Percentiles rank a stretch among this genome's conserved stretches.
phyloP scores from a whole-genome alignment of 768 basidiomycete species.

The Dentipellis fragilis region DNA sequence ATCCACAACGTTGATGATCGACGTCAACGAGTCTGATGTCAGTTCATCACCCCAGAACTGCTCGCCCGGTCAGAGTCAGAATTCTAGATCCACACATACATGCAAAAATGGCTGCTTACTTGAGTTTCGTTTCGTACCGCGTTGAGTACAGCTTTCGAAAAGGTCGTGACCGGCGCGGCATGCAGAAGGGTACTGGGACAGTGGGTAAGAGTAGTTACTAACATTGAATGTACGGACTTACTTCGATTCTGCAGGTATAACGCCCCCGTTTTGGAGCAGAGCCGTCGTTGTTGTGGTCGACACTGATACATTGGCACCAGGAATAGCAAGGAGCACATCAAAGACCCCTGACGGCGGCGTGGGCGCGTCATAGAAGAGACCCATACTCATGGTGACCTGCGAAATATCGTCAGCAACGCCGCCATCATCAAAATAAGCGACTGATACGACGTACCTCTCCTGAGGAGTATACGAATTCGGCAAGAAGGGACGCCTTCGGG shows the following conservation, averaged over 20 bases:
- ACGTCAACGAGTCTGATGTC: conserved; percentile 27
- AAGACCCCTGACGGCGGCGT: conserved; percentile 38
- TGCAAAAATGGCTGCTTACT: conserved; percentile 15
- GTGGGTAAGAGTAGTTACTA: not conserved
- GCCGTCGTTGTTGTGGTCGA: conserved; percentile 32
- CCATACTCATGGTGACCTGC: conserved; percentile 21
- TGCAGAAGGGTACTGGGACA: not conserved
- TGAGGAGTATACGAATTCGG: not conserved
- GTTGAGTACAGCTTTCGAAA: conserved; percentile 17
- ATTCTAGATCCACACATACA: not conserved
- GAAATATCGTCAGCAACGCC: not conserved
- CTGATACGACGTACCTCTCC: not conserved
- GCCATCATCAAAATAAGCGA: not conserved
- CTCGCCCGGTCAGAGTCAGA: not conserved
- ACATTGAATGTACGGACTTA: not conserved
- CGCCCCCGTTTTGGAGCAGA: conserved; percentile 21
- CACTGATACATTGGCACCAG: conserved; percentile 23
- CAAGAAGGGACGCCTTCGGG: not conserved
- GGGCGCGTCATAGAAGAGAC: conserved; percentile 54
- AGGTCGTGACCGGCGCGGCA: not conserved
- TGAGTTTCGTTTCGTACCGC: conserved; percentile 35
- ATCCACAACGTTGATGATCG: conserved; percentile 27
- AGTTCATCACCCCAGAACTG: conserved; percentile 37
- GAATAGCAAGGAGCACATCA: conserved; percentile 40
- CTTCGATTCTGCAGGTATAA: not conserved